Evolutionary conservation across 148 eudicot species (phyloP).

Genomic region (Chenopodium album): DNA sequence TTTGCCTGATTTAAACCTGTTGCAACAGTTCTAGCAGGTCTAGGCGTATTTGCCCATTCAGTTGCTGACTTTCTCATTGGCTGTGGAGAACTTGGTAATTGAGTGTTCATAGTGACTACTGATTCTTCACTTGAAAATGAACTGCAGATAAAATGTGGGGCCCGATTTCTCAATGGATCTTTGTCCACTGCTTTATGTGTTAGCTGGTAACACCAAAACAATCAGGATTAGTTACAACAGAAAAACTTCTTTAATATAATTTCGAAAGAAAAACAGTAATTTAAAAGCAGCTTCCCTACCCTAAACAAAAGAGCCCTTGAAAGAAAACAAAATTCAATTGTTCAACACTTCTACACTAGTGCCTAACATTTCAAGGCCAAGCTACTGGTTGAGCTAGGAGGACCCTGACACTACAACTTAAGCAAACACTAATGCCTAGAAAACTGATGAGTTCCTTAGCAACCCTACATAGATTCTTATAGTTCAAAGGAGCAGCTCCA

Average conservation of each 20-base stretch:
- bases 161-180: conserved; percentile 58
- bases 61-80: conserved; percentile 52
- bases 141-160: conserved; percentile 81
- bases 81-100: conserved; percentile 44
- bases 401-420: neutral
- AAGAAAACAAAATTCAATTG: neutral
- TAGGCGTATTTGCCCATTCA: conserved; percentile 55
- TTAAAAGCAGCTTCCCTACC: neutral
- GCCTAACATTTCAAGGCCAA: neutral
- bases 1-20: conserved; percentile 42
- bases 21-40: conserved; percentile 46
- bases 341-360: neutral
- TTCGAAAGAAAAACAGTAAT: neutral
- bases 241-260: neutral
- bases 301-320: neutral
- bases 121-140: conserved; percentile 57
- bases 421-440: neutral
- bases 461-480: neutral
- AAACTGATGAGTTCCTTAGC: neutral
- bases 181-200: conserved; percentile 66
- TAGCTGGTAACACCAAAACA: conserved; percentile 40
- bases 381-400: neutral
- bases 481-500: neutral
- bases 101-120: conserved; percentile 42
- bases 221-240: neutral